Evolutionary conservation across 2,329 filamentous ascomycete species (phyloP), one percentile per base, ranked within the genome.

Genomic region (Magnaporthiopsis poae): DNA sequence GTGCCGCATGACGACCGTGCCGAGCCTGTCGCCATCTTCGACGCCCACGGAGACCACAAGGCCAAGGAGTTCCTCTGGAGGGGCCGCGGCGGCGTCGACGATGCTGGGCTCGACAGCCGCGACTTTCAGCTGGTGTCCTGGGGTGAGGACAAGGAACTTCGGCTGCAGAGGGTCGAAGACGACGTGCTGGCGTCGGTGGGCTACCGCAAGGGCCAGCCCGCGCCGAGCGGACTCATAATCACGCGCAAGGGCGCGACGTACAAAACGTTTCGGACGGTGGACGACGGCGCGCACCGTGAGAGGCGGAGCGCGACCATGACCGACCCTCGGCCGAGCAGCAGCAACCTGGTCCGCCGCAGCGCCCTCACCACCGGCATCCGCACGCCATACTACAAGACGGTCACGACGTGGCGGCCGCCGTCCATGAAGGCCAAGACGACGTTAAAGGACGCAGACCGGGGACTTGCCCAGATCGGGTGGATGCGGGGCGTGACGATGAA

Each of bases 71-170:
- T 97, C 68, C 79, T 97, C 29, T 31, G 29, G 93, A 85, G 93
- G 74, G 86, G 86, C 63, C 86, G 93, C 66, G 93, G 93, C 56
- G 78, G 78, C 21, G 81, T 88, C 27, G 84, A 84, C 25, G 84
- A 86, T 21, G 85, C 91, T 66, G 84, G 85, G n/a, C 78, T 89
- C 62, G 93, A 97, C 72, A 82, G 92, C 69, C 86, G 94, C 71
- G 93, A 97, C 65, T 97, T 96, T 69, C 93, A 97, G 75, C 82
- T 97, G 25, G 91, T 97, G 0, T 93, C 93, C 0, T 97, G 93
- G 93, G 92, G 92, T 33, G 88, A 90, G 63, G 94, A 97, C 75
- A 90, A 90, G 70, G 86, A 92, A 72, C 80, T 97, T 36, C 29
- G 90, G 63, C 81, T 97, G 35, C 90, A 96, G 73, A 88, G 87